Conservation (phyloP, 345 rosid species). For the Excoecaria cochinchinensis region DNA sequence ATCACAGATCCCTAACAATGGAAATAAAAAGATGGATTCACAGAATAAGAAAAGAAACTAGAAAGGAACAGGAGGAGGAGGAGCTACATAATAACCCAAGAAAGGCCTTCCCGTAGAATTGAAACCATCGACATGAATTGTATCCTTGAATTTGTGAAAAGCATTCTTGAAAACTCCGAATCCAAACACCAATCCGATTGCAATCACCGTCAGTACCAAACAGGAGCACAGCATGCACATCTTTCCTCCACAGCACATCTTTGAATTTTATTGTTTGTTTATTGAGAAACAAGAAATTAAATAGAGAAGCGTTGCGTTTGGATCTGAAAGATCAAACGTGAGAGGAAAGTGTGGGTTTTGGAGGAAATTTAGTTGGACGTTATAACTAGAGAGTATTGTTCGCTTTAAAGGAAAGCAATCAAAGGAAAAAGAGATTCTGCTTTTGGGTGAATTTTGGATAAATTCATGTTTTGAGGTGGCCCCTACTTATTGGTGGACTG, state of each 20-base stretch:
- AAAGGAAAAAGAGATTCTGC: too few species aligned
- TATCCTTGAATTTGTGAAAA: constrained; percentile 68
- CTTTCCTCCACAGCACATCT: constrained; percentile 74
- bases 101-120: constrained; percentile 42
- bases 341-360: too few species aligned
- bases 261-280: not conserved
- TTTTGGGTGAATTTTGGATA: too few species aligned
- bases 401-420: too few species aligned
- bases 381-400: too few species aligned
- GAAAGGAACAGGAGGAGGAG: constrained; percentile 14
- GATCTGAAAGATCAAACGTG: not conserved
- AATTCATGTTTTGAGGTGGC: too few species aligned
- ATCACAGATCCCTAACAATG: constrained; percentile 2
- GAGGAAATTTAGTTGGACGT: too few species aligned
- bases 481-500: too few species aligned
- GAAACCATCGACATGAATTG: constrained; percentile 42
- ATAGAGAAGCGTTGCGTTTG: not conserved
- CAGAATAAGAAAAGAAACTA: not conserved
- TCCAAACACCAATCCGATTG: constrained; percentile 72
- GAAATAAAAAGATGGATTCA: not conserved
- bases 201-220: constrained; percentile 58
- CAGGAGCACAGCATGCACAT: constrained; percentile 75
- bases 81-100: constrained; percentile 40
- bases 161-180: constrained; percentile 84
- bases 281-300: not conserved